These are phyloP conservation scores for Lagenidium giganteum DNA, from an alignment of 352 stramenopile species.

Conservation along the genomic window DNA sequence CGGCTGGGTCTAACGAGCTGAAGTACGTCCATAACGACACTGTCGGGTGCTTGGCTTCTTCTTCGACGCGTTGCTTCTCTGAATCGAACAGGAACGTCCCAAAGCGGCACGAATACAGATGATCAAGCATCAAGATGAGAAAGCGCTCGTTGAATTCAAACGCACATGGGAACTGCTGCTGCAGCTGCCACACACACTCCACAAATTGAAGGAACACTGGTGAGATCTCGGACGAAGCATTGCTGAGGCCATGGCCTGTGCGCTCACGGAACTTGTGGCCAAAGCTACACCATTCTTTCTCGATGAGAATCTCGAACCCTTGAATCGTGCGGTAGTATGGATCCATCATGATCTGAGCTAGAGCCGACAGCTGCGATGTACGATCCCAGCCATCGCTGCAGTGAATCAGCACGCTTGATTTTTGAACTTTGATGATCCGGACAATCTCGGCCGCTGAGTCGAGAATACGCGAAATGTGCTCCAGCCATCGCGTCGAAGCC, in stretches of 20 bases:
- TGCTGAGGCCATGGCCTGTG: slow-evolving; percentile 44
- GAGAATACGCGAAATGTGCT: slow-evolving; percentile 75
- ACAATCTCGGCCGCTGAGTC: slow-evolving; percentile 83
- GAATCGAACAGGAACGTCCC: slow-evolving; percentile 97
- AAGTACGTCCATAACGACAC: slow-evolving; percentile 80
- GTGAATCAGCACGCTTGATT: slow-evolving; percentile 95
- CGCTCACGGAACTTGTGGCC: slow-evolving; percentile 86
- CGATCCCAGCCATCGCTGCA: slow-evolving; percentile 99
- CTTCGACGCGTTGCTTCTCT: slow-evolving; percentile 59
- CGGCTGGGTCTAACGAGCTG: slow-evolving; percentile 43
- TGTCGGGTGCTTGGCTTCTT: slow-evolving; percentile 44
- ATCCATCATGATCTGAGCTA: slow-evolving; percentile 87
- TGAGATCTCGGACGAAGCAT: slow-evolving; percentile 90
- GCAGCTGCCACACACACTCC: slow-evolving; percentile 83
- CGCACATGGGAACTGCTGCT: slow-evolving; percentile 65
- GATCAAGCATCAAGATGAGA: slow-evolving; percentile 76
- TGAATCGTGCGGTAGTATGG: slow-evolving; percentile 86
- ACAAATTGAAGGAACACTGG: slow-evolving; percentile 96
- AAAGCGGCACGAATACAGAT: slow-evolving; percentile 79
- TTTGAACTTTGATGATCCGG: slow-evolving; percentile 68
- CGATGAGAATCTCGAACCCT: slow-evolving; percentile 81
- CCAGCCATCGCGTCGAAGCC: slow-evolving; percentile 63
- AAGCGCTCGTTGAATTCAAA: slow-evolving; percentile 87
- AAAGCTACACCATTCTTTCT: slow-evolving; percentile 90
- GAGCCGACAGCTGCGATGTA: slow-evolving; percentile 80